phyloP scores from a whole-genome alignment of 148 eudicot genomes.

The Heliamphora exappendiculata region DNA sequence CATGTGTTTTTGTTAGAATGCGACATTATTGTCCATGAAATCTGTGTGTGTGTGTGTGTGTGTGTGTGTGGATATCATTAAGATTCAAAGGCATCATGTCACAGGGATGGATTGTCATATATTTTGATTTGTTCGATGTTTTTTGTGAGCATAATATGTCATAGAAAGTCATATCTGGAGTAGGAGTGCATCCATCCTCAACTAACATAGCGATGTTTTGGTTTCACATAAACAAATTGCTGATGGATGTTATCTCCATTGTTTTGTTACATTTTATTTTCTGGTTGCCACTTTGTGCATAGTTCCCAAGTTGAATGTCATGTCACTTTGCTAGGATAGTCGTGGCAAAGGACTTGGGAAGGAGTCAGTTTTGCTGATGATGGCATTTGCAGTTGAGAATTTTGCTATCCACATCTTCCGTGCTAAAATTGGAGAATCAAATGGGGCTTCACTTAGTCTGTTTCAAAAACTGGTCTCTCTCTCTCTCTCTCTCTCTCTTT shows the following conservation, averaged over 20 bases:
- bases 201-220: neutral
- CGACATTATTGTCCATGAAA: neutral
- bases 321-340: constrained; percentile 50
- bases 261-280: neutral
- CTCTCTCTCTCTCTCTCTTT: constrained; percentile 21
- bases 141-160: neutral
- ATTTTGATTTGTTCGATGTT: neutral
- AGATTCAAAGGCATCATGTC: neutral
- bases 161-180: neutral
- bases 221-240: neutral
- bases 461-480: constrained; percentile 55
- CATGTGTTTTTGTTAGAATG: neutral
- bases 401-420: constrained; percentile 56
- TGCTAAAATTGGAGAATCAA: constrained; percentile 82
- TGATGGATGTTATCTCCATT: neutral
- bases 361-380: constrained; percentile 88
- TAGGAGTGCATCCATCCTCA: neutral
- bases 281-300: neutral
- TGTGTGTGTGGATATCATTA: neutral
- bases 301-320: neutral
- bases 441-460: constrained; percentile 58
- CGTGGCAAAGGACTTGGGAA: constrained; percentile 96
- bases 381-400: constrained; percentile 60
- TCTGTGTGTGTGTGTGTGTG: neutral
- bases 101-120: neutral